A percentile compares a stretch with the other conserved stretches of the same genome.
Conservation (phyloP, 208 protist genomes). For the Trypanosoma conorhini region DNA sequence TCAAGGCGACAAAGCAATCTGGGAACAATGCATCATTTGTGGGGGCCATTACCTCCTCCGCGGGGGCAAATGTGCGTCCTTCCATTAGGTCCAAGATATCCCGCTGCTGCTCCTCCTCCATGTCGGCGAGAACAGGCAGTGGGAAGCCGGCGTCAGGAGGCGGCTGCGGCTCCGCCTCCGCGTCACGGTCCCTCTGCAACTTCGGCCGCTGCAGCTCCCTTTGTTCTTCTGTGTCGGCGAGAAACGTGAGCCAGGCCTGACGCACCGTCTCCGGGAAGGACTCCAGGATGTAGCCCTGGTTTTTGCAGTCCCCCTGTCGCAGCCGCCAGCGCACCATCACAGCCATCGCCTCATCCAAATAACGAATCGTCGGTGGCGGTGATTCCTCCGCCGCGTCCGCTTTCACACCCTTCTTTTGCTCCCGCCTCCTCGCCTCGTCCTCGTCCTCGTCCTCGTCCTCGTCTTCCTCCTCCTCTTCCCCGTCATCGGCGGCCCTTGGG, state of each 20-base stretch:
- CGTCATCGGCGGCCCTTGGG: constrained; percentile 24
- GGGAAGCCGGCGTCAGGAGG: constrained; percentile 68
- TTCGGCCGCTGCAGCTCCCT: constrained; percentile 32
- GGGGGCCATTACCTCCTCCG: constrained; percentile 36
- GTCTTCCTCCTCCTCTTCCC: constrained; percentile 50
- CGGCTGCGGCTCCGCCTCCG: constrained; percentile 34
- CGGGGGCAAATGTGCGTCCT: constrained; percentile 14
- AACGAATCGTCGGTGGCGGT: constrained; percentile 31
- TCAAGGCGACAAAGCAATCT: constrained; percentile 58
- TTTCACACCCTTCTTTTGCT: constrained; percentile 13
- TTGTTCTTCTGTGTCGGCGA: constrained; percentile 36
- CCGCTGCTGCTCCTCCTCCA: constrained; percentile 46
- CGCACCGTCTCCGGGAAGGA: constrained; percentile 81
- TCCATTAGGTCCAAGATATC: constrained; percentile 28
- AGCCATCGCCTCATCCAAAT: constrained; percentile 76
- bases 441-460: constrained; percentile 21
- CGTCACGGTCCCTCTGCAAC: constrained; percentile 20
- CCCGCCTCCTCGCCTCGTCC: constrained; percentile 2
- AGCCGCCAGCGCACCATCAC: constrained; percentile 88
- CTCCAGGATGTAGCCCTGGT: constrained; percentile 92
- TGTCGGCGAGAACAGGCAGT: constrained; percentile 38
- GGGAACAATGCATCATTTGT: constrained; percentile 71
- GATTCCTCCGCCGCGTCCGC: neutral
- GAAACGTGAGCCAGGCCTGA: constrained; percentile 85
- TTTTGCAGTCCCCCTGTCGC: constrained; percentile 72